Percentiles rank a stretch among this genome's conserved stretches.
phyloP scores from a whole-genome alignment of 2,329 filamentous ascomycete species.

The Neonectria neomacrospora region DNA sequence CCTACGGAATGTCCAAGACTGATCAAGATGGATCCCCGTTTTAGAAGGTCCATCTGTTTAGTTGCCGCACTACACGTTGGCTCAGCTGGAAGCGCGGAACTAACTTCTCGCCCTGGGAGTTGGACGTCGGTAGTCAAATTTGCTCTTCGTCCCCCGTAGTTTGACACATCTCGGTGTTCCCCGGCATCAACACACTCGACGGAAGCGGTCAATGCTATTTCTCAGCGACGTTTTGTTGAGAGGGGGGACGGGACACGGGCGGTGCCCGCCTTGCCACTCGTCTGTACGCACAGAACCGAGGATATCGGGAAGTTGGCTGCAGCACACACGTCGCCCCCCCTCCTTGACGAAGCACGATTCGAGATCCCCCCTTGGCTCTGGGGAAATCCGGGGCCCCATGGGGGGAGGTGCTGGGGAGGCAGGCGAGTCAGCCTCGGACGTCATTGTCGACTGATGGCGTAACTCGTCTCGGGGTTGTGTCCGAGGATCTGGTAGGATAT shows the following conservation, averaged over 20 bases:
- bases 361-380: constrained; percentile 13
- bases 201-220: constrained; percentile 9
- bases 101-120: not conserved
- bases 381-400: constrained; percentile 18
- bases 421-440: constrained; percentile 8
- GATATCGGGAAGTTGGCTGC: constrained; percentile 1
- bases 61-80: not conserved
- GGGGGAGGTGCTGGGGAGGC: not conserved
- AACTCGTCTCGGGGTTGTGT: constrained; percentile 9
- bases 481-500: not conserved
- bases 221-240: constrained; percentile 6
- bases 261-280: constrained; percentile 15
- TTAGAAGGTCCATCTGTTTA: constrained; percentile 5
- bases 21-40: not conserved
- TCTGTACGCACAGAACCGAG: constrained; percentile 19
- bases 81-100: not conserved
- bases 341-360: constrained; percentile 2
- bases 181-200: not conserved
- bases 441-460: constrained; percentile 19
- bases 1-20: not conserved
- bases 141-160: not conserved
- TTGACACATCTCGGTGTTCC: not conserved
- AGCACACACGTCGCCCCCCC: not conserved
- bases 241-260: not conserved
- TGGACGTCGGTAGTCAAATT: not conserved